Conservation (phyloP, 2,329 filamentous ascomycete genomes). For the Colletotrichum musicola region DNA sequence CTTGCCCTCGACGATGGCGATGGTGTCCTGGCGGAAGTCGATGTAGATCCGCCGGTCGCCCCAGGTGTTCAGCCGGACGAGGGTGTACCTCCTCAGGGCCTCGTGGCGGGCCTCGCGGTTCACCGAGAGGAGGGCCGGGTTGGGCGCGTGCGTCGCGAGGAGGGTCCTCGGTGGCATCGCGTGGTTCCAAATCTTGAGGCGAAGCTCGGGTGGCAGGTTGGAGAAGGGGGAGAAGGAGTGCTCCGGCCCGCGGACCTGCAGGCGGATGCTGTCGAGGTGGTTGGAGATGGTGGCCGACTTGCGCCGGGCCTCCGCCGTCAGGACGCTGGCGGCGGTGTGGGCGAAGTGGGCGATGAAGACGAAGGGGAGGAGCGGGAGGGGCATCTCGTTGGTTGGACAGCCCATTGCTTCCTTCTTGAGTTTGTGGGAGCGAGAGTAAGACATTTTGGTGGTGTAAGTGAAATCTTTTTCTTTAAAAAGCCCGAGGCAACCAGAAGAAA, state of each 20-base stretch:
- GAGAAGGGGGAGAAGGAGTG: conserved; percentile 29
- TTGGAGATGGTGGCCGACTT: conserved; percentile 21
- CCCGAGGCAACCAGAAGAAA: not conserved
- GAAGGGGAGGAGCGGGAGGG: conserved; percentile 29
- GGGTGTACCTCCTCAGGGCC: conserved; percentile 20
- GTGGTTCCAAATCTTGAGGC: conserved; percentile 37
- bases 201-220: conserved; percentile 29
- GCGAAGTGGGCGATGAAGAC: conserved; percentile 38
- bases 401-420: conserved; percentile 20
- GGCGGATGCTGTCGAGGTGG: conserved; percentile 26
- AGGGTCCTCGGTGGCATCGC: conserved; percentile 27
- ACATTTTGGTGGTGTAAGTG: conserved; percentile 4
- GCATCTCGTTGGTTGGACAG: conserved; percentile 24
- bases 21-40: conserved; percentile 23
- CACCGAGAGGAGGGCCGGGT: conserved; percentile 24
- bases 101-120: conserved; percentile 33
- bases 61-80: conserved; percentile 34
- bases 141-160: conserved; percentile 32
- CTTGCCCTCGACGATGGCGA: conserved; percentile 33
- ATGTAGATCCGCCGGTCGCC: conserved; percentile 35
- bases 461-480: no score
- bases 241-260: conserved; percentile 32
- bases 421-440: conserved; percentile 15
- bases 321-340: conserved; percentile 24
- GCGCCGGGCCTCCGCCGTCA: conserved; percentile 25